These are phyloP conservation scores for Cubamyces sp. DNA, from an alignment of 768 basidiomycete species.

Conservation along the genomic window DNA sequence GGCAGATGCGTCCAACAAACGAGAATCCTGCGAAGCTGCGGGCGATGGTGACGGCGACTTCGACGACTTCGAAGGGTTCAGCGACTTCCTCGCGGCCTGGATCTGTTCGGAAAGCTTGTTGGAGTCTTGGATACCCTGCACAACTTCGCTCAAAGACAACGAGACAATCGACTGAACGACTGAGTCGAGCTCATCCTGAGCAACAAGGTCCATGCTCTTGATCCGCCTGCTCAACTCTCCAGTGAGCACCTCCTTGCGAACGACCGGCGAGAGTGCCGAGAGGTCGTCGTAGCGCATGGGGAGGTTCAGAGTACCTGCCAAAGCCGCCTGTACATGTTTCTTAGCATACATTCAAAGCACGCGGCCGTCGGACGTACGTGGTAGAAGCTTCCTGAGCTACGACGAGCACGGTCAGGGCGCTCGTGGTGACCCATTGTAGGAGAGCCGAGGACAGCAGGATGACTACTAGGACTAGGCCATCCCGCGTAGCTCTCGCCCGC, in stretches of 20 bases:
- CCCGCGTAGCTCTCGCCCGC: conserved; percentile 75
- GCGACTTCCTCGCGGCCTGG: conserved; percentile 36
- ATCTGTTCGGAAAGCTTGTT: conserved; percentile 69
- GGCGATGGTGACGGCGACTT: conserved; percentile 54
- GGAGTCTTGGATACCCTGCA: conserved; percentile 75
- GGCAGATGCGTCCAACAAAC: conserved; percentile 63
- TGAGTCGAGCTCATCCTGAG: conserved; percentile 57
- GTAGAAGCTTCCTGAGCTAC: conserved; percentile 87
- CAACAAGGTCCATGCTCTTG: conserved; percentile 57
- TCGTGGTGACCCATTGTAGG: conserved; percentile 56
- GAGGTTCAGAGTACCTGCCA: conserved; percentile 76
- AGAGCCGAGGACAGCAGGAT: conserved; percentile 56
- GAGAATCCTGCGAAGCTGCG: conserved; percentile 70
- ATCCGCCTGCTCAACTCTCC: conserved; percentile 82
- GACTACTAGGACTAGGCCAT: conserved; percentile 74
- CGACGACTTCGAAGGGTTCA: conserved; percentile 32
- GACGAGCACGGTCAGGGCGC: conserved; percentile 60
- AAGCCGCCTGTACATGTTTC: conserved; percentile 61
- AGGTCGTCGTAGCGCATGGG: conserved; percentile 91
- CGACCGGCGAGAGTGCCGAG: conserved; percentile 80
- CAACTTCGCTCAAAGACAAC: conserved; percentile 75
- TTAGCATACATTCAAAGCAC: neutral
- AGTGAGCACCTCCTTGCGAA: conserved; percentile 82
- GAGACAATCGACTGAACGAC: conserved; percentile 75
- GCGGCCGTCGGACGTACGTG: conserved; percentile 51